phyloP scores from a whole-genome alignment of 2,329 filamentous ascomycete species.

The Lecanicillium sp. region DNA sequence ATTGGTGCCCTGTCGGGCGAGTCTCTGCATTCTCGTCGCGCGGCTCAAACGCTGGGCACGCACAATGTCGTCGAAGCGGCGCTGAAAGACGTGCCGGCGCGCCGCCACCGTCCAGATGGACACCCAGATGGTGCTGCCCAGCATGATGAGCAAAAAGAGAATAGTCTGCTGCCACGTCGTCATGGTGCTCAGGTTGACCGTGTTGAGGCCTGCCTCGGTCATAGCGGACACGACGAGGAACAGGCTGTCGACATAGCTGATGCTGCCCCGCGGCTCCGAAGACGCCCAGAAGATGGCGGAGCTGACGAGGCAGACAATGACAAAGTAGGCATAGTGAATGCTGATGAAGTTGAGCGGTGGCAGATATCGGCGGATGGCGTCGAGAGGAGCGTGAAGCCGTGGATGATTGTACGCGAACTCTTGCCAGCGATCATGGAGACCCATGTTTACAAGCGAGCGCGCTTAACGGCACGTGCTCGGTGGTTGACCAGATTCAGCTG shows the following conservation, averaged over 20 bases:
- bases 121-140: constrained; percentile 61
- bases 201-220: constrained; percentile 61
- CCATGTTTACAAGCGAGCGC: too few relatives aligned
- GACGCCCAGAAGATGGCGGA: constrained; percentile 56
- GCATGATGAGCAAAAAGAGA: constrained; percentile 56
- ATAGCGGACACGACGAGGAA: constrained; percentile 61
- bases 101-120: constrained; percentile 56
- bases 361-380: constrained; percentile 10
- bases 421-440: neutral
- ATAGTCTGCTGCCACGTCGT: constrained; percentile 62
- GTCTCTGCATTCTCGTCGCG: constrained; percentile 9
- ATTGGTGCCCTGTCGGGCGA: too few relatives aligned
- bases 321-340: constrained; percentile 61
- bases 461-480: too few relatives aligned
- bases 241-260: constrained; percentile 57
- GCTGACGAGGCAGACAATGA: constrained; percentile 43
- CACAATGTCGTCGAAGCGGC: constrained; percentile 47
- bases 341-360: constrained; percentile 53
- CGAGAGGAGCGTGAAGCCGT: neutral
- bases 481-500: too few relatives aligned
- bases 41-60: constrained; percentile 26
- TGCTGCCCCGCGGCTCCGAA: constrained; percentile 39
- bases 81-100: constrained; percentile 54
- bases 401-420: neutral
- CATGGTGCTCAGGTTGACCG: constrained; percentile 54